Evolutionary conservation across 106 monocot species (phyloP).

Genomic region (Dioscorea alata): DNA sequence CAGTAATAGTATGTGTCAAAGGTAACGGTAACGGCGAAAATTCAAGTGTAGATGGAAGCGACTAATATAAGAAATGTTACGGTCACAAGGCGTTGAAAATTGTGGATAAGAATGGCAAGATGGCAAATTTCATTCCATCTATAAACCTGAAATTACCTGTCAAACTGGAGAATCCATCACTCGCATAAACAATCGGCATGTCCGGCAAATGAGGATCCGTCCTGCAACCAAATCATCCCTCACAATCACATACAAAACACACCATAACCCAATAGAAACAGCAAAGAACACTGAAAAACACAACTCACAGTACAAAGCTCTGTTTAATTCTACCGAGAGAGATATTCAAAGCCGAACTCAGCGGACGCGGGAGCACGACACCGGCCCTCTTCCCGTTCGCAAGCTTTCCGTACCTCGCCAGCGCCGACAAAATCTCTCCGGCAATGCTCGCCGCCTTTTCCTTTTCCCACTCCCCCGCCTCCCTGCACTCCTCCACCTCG

Average conservation of each 20-base stretch:
- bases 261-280: neutral
- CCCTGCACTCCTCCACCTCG: conserved; percentile 55
- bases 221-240: conserved; percentile 42
- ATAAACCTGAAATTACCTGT: conserved; percentile 41
- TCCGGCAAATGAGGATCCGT: conserved; percentile 73
- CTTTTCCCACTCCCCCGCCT: conserved; percentile 64
- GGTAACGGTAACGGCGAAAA: too few species aligned
- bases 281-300: conserved; percentile 27
- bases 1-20: too few species aligned
- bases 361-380: conserved; percentile 3
- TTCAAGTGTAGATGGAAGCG: too few species aligned
- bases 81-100: too few species aligned
- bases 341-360: conserved; percentile 66
- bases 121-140: too few species aligned
- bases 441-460: conserved; percentile 59
- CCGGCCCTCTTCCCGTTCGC: conserved; percentile 16
- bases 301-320: conserved; percentile 99
- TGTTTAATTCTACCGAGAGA: conserved; percentile 99
- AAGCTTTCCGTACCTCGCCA: conserved; percentile 64
- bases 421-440: conserved; percentile 45
- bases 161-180: conserved; percentile 71
- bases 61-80: too few species aligned
- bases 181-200: conserved; percentile 95
- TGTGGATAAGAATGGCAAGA: neutral
- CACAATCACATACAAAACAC: neutral